Evolutionary conservation across 2,329 filamentous ascomycete species (phyloP).

Genomic region (Hypoxylon rubiginosum): DNA sequence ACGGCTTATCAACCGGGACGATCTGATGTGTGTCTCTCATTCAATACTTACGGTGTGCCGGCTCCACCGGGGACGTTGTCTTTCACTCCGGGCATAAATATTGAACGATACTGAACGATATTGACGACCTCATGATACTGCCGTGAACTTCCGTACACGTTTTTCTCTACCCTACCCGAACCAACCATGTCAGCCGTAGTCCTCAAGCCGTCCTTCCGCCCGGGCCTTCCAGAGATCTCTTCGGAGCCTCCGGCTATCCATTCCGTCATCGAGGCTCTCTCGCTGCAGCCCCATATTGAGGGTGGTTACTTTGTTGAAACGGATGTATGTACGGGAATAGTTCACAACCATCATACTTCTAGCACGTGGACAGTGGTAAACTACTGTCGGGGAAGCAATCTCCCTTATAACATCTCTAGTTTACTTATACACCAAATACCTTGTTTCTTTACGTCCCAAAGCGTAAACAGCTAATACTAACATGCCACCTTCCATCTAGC

Average conservation of each 20-base stretch:
- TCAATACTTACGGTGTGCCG: not conserved
- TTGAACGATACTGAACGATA: not conserved
- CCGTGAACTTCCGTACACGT: not conserved
- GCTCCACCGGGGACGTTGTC: not conserved
- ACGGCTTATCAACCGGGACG: slow-evolving; percentile 5
- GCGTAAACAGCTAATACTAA: slow-evolving; percentile 2
- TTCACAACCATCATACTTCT: not conserved
- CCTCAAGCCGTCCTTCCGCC: slow-evolving; percentile 14
- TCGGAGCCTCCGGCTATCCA: slow-evolving; percentile 7
- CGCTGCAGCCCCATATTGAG: slow-evolving; percentile 67
- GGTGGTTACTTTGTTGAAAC: slow-evolving; percentile 76
- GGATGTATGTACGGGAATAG: slow-evolving; percentile 54
- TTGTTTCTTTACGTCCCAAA: not conserved
- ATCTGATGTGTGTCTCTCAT: not conserved
- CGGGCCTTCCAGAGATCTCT: slow-evolving; percentile 1
- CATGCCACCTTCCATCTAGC: slow-evolving; percentile 32
- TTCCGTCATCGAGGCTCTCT: slow-evolving; percentile 55
- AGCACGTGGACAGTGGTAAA: not conserved
- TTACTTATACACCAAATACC: not conserved
- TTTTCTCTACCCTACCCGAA: not conserved
- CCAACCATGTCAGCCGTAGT: slow-evolving; percentile 9
- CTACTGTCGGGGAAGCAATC: not conserved
- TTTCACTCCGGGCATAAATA: not conserved
- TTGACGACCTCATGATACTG: not conserved
- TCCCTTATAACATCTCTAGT: not conserved